A percentile compares a stretch with the other conserved stretches of the same genome.
Evolutionary conservation across 2,329 filamentous ascomycete genomes (phyloP).

Genomic region (Madurella fahalii): DNA sequence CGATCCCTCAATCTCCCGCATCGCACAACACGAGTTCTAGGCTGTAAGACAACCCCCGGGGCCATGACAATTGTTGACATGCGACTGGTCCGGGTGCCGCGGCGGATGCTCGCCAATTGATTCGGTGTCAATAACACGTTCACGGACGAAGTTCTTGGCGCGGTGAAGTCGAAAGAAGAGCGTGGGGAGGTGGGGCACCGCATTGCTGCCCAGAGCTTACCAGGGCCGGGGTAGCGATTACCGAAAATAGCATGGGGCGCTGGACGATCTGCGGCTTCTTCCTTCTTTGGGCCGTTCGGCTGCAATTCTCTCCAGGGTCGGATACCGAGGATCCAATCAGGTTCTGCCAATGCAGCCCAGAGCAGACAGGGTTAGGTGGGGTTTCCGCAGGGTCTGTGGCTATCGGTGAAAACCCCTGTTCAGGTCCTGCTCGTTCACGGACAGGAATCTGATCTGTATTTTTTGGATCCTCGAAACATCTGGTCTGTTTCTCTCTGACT

Average conservation of each 20-base stretch:
- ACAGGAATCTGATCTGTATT: no score
- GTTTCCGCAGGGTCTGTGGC: background rate
- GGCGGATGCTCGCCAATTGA: background rate
- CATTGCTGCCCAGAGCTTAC: background rate
- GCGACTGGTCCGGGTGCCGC: background rate
- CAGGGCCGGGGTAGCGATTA: background rate
- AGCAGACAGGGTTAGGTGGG: background rate
- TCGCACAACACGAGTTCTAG: no score
- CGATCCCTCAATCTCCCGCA: no score
- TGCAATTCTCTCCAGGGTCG: background rate
- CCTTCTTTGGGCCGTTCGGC: background rate
- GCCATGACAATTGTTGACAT: background rate
- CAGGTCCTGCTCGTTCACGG: background rate
- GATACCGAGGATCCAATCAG: background rate
- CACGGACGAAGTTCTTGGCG: background rate
- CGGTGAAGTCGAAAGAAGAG: constrained; percentile 7
- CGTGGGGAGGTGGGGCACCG: constrained; percentile 1
- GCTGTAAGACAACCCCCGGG: no score
- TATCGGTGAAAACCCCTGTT: background rate
- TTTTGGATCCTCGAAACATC: no score
- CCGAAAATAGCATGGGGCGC: constrained; percentile 11
- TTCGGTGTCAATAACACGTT: background rate
- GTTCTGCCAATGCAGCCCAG: background rate
- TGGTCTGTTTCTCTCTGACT: no score
- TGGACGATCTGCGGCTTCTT: background rate